A percentile compares a stretch with the other conserved stretches of the same genome.
These are phyloP conservation scores for Raphanus sativus DNA, from an alignment of 345 rosid genomes.

Conservation along the genomic window DNA sequence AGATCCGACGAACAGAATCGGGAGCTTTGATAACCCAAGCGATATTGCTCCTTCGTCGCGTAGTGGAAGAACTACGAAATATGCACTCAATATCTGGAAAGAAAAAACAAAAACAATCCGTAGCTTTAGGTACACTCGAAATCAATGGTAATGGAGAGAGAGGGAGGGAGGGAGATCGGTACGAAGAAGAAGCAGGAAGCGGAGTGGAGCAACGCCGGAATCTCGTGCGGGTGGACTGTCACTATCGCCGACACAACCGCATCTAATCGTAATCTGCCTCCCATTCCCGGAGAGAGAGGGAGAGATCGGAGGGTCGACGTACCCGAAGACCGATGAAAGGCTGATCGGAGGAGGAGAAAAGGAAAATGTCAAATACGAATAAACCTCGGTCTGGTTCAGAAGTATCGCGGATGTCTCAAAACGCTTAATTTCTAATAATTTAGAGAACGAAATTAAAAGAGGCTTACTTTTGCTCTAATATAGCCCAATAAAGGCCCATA, in stretches of 20 bases:
- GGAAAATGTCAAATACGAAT: too few relatives aligned
- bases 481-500: constrained; percentile 24
- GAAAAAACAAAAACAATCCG: too few relatives aligned
- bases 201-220: constrained; percentile 68
- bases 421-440: background rate
- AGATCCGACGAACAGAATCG: constrained; percentile 75
- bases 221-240: constrained; percentile 76
- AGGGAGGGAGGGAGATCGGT: constrained; percentile 23
- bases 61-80: constrained; percentile 84
- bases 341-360: constrained; percentile 19
- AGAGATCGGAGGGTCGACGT: constrained; percentile 20
- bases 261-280: constrained; percentile 47
- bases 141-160: background rate
- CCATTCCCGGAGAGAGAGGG: background rate
- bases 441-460: background rate
- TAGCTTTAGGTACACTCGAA: background rate
- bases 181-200: constrained; percentile 92
- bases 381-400: background rate
- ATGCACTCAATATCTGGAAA: constrained; percentile 74
- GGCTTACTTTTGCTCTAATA: background rate
- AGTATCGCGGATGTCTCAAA: background rate
- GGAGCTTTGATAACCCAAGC: constrained; percentile 76
- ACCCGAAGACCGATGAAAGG: constrained; percentile 18
- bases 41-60: constrained; percentile 93
- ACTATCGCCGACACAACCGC: constrained; percentile 63